These are phyloP conservation scores for Tylopilus cervinicoccineus DNA, from an alignment of 768 basidiomycete genomes.

Conservation along the genomic window DNA sequence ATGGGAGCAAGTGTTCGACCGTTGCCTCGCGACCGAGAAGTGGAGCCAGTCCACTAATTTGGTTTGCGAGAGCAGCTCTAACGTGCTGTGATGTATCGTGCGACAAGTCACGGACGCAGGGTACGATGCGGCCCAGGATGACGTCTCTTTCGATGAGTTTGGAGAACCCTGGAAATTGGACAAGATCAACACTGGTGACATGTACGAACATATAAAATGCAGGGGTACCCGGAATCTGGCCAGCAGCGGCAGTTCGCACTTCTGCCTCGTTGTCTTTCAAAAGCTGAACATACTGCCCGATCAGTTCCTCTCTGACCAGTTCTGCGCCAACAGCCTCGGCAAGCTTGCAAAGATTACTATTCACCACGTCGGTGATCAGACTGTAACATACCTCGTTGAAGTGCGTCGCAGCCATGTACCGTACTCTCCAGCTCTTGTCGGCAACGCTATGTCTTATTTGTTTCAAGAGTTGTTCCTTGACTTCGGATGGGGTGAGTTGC, in stretches of 20 bases:
- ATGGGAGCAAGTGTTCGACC: constrained; percentile 91
- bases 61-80: constrained; percentile 91
- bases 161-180: constrained; percentile 70
- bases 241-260: constrained; percentile 92
- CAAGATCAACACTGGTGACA: constrained; percentile 5
- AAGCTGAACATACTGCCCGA: constrained; percentile 87
- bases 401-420: constrained; percentile 97
- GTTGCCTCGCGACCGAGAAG: constrained; percentile 91
- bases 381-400: constrained; percentile 76
- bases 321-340: constrained; percentile 88
- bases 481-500: constrained; percentile 80
- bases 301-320: constrained; percentile 90
- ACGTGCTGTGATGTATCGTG: constrained; percentile 96
- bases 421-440: constrained; percentile 98
- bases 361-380: neutral
- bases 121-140: constrained; percentile 88
- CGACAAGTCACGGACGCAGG: constrained; percentile 91
- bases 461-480: constrained; percentile 83
- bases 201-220: neutral
- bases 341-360: constrained; percentile 45
- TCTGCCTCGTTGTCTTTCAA: constrained; percentile 99
- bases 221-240: constrained; percentile 87
- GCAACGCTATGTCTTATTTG: constrained; percentile 84
- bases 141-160: constrained; percentile 91
- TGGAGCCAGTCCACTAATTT: constrained; percentile 95